Percentiles rank a stretch among this genome's conserved stretches.
phyloP scores from a whole-genome alignment of 495 filamentous ascomycete genomes.

The Aspergillus olivimuriae region DNA sequence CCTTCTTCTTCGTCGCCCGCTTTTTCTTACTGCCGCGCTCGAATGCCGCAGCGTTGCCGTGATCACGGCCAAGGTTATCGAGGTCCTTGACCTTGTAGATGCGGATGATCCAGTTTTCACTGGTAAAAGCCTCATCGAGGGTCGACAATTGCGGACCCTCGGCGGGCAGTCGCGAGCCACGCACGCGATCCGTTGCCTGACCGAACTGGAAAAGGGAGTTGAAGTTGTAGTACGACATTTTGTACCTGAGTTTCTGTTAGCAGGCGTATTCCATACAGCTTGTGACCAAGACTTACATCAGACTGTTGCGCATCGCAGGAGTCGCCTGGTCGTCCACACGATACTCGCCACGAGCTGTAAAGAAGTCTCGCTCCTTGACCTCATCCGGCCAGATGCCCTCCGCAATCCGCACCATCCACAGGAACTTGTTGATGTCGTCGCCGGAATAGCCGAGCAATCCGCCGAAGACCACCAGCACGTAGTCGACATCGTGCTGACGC shows the following conservation, averaged over 20 bases:
- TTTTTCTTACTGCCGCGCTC: constrained; percentile 94
- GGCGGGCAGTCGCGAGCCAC: constrained; percentile 71
- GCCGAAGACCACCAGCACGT: constrained; percentile 95
- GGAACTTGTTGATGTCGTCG: constrained; percentile 99
- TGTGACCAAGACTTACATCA: constrained; percentile 97
- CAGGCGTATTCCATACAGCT: too few relatives aligned
- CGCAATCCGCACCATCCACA: constrained; percentile 99
- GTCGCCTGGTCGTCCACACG: constrained; percentile 89
- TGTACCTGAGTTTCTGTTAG: constrained; percentile 66
- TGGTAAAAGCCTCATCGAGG: constrained; percentile 95
- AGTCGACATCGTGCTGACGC: constrained; percentile 96
- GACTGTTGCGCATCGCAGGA: constrained; percentile 97
- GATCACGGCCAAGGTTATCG: constrained; percentile 90
- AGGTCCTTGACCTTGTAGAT: constrained; percentile 99
- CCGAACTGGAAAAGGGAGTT: constrained; percentile 85
- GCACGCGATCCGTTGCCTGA: constrained; percentile 88
- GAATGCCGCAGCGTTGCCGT: constrained; percentile 77
- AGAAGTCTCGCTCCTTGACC: constrained; percentile 95
- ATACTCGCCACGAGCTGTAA: constrained; percentile 93
- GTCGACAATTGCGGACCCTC: constrained; percentile 81
- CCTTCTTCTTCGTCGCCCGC: constrained; percentile 72
- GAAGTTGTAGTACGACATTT: constrained; percentile 99
- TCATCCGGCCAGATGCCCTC: constrained; percentile 99
- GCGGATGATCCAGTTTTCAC: constrained; percentile 99
- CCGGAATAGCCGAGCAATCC: constrained; percentile 97